A percentile compares a stretch with the other conserved stretches of the same genome.
Evolutionary conservation across 148 eudicot genomes (phyloP).

Genomic region (Mesembryanthemum crystallinum): DNA sequence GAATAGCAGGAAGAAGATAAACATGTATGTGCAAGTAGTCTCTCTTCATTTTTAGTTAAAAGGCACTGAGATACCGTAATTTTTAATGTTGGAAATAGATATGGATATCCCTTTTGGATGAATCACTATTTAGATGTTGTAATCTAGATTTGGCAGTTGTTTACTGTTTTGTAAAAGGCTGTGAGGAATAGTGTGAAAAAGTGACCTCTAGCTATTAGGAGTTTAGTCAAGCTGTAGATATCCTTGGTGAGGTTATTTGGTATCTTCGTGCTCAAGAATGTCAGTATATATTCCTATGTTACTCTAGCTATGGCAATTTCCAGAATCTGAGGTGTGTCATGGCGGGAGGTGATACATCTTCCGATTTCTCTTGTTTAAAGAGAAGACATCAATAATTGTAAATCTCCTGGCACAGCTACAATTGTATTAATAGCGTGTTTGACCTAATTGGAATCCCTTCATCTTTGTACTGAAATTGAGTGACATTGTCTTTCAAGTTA

Average conservation of each 20-base stretch:
- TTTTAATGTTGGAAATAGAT: too few species aligned
- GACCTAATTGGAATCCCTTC: neutral
- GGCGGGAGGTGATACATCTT: constrained; percentile 1
- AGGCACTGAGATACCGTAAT: too few species aligned
- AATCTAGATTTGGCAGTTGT: neutral
- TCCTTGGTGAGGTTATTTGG: neutral
- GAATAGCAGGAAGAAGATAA: too few species aligned
- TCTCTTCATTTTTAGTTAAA: too few species aligned
- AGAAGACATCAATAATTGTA: neutral
- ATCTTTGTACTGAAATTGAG: constrained; percentile 6
- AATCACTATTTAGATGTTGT: neutral
- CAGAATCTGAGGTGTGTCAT: neutral
- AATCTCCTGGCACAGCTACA: neutral
- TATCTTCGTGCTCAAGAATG: neutral
- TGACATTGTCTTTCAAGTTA: neutral
- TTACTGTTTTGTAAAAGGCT: neutral
- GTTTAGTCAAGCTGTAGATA: neutral
- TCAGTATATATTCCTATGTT: neutral
- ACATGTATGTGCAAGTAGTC: too few species aligned
- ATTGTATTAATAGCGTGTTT: neutral
- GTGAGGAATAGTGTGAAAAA: neutral
- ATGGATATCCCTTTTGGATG: too few species aligned
- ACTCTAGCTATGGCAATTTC: neutral
- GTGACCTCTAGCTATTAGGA: neutral
- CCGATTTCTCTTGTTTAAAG: neutral